A percentile compares a stretch with the other conserved stretches of the same genome.
phyloP scores from a whole-genome alignment of 441 rosid species.

The Adansonia gregorii region DNA sequence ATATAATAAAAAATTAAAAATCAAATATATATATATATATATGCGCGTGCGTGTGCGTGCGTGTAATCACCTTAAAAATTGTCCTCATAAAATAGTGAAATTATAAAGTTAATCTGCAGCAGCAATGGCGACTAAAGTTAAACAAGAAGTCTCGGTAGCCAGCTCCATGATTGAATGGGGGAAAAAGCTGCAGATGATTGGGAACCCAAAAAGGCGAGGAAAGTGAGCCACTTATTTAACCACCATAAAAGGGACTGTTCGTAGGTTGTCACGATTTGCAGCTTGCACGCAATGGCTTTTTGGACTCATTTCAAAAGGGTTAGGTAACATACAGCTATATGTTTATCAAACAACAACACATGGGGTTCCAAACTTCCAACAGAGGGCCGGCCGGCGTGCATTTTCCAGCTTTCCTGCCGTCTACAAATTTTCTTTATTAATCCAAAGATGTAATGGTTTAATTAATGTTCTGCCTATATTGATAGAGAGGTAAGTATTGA shows the following conservation, averaged over 20 bases:
- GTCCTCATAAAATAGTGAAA: background rate
- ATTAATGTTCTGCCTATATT: no score
- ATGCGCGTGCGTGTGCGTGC: no score
- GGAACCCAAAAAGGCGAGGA: background rate
- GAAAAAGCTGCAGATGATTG: no score
- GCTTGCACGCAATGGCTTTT: background rate
- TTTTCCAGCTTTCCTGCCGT: no score
- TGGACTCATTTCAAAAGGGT: background rate
- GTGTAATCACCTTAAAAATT: no score
- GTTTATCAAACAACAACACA: background rate
- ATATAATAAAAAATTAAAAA: no score
- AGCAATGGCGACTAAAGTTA: background rate
- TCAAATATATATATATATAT: no score
- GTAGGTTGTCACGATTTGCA: background rate
- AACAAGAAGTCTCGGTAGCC: conserved; percentile 4
- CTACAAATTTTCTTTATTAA: no score
- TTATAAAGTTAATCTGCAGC: background rate
- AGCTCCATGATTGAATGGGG: conserved; percentile 10
- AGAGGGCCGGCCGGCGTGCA: background rate
- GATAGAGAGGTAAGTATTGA: no score
- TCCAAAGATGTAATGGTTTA: no score
- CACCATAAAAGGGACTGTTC: background rate
- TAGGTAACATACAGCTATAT: background rate
- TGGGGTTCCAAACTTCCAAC: background rate
- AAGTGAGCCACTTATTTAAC: background rate